phyloP scores from a whole-genome alignment of 345 rosid genomes.

The Sonneratia alba region DNA sequence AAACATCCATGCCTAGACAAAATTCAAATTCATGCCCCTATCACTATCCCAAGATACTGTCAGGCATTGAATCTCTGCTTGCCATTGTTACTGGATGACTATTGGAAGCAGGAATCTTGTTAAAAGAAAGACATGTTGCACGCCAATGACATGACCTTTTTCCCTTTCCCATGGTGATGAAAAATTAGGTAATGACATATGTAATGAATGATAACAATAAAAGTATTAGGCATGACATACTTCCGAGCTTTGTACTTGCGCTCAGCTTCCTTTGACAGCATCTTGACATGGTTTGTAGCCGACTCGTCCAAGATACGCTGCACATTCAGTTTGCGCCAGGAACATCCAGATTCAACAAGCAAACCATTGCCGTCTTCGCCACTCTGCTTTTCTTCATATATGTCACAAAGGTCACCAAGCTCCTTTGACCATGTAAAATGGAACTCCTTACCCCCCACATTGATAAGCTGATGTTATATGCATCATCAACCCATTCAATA shows the following conservation, averaged over 20 bases:
- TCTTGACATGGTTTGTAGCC: slow-evolving; percentile 79
- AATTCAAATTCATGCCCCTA: neutral
- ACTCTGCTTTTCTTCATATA: slow-evolving; percentile 70
- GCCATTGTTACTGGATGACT: neutral
- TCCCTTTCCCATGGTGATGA: neutral
- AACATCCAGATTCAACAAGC: slow-evolving; percentile 89
- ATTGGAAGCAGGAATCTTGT: neutral
- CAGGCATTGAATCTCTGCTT: neutral
- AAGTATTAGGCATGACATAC: slow-evolving; percentile 26
- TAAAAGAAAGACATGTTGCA: neutral
- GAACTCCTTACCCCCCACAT: slow-evolving; percentile 90
- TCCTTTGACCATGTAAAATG: slow-evolving; percentile 90
- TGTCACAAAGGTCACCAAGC: slow-evolving; percentile 74
- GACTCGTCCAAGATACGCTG: slow-evolving; percentile 90
- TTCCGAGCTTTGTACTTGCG: slow-evolving; percentile 74
- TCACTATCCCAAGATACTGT: neutral
- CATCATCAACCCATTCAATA: neutral
- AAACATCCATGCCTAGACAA: neutral
- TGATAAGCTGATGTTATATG: slow-evolving; percentile 48
- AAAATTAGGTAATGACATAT: neutral
- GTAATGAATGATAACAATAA: neutral
- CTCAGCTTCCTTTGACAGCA: slow-evolving; percentile 89
- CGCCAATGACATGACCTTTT: neutral
- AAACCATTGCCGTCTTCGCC: slow-evolving; percentile 78
- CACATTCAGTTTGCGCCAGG: slow-evolving; percentile 88